A percentile compares a stretch with the other conserved stretches of the same genome.
phyloP scores from a whole-genome alignment of 2,329 filamentous ascomycete species.

The Fusarium longipes region DNA sequence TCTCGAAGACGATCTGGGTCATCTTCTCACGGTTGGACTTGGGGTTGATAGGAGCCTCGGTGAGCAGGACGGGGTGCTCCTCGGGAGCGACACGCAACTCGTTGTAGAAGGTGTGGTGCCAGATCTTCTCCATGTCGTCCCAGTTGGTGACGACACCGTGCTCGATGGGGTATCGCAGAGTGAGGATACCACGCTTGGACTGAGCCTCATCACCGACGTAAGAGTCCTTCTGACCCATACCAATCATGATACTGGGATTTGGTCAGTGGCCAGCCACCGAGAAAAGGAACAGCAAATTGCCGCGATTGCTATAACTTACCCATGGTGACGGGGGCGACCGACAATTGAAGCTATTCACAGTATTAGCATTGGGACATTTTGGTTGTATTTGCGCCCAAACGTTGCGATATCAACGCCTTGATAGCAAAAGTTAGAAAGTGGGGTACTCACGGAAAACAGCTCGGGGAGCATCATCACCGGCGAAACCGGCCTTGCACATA shows the following conservation, averaged over 20 bases:
- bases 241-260: slow-evolving; percentile 94
- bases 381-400: slow-evolving; percentile 20
- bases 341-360: slow-evolving; percentile 87
- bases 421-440: slow-evolving; percentile 45
- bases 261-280: slow-evolving; percentile 33
- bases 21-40: slow-evolving; percentile 99
- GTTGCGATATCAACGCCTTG: slow-evolving; percentile 34
- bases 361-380: slow-evolving; percentile 52
- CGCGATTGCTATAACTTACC: slow-evolving; percentile 71
- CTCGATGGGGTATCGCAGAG: slow-evolving; percentile 99
- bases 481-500: slow-evolving; percentile 99
- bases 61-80: slow-evolving; percentile 99
- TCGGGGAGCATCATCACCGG: slow-evolving; percentile 99
- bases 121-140: slow-evolving; percentile 99
- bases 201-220: slow-evolving; percentile 99
- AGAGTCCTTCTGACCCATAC: slow-evolving; percentile 99
- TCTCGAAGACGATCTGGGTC: slow-evolving; percentile 99
- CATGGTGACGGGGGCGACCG: slow-evolving; percentile 99
- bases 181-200: slow-evolving; percentile 99
- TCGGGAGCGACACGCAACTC: slow-evolving; percentile 99
- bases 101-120: slow-evolving; percentile 99
- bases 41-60: slow-evolving; percentile 99
- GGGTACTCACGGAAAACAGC: slow-evolving; percentile 97
- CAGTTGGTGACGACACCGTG: slow-evolving; percentile 99
- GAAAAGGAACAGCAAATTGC: slow-evolving; percentile 22